Evolutionary conservation across 305 asterid genomes (phyloP), one percentile per base, ranked within the genome.

Genomic region (Fraxinus angustifolia): DNA sequence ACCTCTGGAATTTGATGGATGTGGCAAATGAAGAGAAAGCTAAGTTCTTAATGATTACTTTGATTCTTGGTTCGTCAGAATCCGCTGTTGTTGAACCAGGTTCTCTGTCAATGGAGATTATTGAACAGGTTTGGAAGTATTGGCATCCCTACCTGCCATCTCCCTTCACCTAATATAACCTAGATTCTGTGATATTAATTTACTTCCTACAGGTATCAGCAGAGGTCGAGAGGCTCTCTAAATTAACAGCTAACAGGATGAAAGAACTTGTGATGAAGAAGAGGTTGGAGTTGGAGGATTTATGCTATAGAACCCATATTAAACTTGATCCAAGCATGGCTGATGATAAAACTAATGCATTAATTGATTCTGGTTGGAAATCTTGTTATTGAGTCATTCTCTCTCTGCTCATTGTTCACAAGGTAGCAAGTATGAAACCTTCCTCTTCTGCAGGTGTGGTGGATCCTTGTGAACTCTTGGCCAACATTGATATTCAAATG

Each of bases 1-100:
- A 91, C 76, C 98, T 94, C 38, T 95, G 98, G 98, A 91, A 89
- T 82, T 84, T 95, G 88, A 92, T 95, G 98, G 97, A 93, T 86
- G 85, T 92, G 71, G 82, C 85, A 21, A 87, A 83, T 83, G 94
- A 91, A 79, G 99, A 94, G 82, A 92, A 83, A 83, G 78, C 79
- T 14, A 84, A 82, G 84, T 90, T 95, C 85, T 83, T 88, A 50
- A 86, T 83, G 83, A 84, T 90, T 75, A 92, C 85, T 81, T 91
- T 91, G 3, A 74, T 91, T 77, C 88, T 93, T 85, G 83, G 85
- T 82, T 85, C 72, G 70, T 72, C 92, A 6, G 98, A 92, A 89
- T 87, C 95, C 34, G 92, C 91, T 77, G 89, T 91, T 65, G 84
- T 85, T 79, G 95, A 88, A 85, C 89, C 93, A 4, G 94, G 93